Evolutionary conservation across 73 alveolate species (phyloP), one percentile per base, ranked within the genome.

Genomic region (Uronychia setigera): DNA sequence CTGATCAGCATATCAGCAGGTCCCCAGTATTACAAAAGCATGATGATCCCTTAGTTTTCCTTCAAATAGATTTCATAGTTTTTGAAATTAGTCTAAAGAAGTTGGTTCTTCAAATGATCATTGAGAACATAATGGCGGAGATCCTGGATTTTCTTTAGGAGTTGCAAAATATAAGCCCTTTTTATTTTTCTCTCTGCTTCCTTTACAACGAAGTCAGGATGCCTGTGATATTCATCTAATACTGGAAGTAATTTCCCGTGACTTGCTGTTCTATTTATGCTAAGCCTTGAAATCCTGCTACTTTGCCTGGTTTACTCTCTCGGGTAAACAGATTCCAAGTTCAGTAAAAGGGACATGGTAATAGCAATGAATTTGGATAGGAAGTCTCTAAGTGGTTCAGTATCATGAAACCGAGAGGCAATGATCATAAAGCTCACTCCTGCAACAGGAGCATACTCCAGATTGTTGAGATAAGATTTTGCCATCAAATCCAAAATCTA

Each of bases 401-500:
- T 88, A 29, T 90, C 91, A 0, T 87, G 79, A 80, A 86, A 92
- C 35, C 96, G 85, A 19, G 90, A 76, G 79, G 90, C 85, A 0
- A 93, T 46, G 27, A 81, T 58, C 57, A 94, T 89, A 60, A 94
- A 90, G 31, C 95, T 93, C 27, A 85, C 93, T 25, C 91, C 86
- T 14, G 97, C 94, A 13, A 93, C 90, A 31, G 92, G 80, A 29
- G 94, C 78, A 87, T 80, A 90, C 25, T 80, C 84, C 11, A 86
- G 79, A 33, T 90, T 89, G 77, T 90, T 92, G 59, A 96, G 87
- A 87, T 94, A 97, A 35, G 95, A 88, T 88, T 96, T 96, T 0
- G 98, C 99, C 76, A 96, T 82, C 32, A 97, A 74, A 89, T 97
- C 99, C 34, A 96, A 80, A 32, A 96, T 80, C 77, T 93, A 86